phyloP scores from a whole-genome alignment of 139 green algal species.

The Dunaliella sp. region DNA sequence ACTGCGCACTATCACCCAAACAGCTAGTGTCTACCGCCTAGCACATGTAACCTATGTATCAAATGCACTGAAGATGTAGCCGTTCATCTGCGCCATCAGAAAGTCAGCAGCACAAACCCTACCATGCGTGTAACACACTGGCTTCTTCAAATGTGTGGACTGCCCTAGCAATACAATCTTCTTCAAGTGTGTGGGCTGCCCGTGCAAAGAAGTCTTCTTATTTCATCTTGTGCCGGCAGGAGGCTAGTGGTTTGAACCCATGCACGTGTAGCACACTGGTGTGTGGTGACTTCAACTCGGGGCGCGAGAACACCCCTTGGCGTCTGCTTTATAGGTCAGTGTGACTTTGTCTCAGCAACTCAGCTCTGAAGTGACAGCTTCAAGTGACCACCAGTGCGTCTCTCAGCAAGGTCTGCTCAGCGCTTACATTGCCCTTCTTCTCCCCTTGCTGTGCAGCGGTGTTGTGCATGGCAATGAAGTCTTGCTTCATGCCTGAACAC shows the following conservation, averaged over 20 bases:
- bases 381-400: not conserved
- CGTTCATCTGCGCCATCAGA: too few species aligned
- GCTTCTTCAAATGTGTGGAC: not conserved
- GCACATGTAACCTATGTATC: not conserved
- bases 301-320: conserved; percentile 33
- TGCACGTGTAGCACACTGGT: conserved; percentile 34
- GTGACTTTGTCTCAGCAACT: not conserved
- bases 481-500: not conserved
- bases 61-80: not conserved
- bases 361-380: not conserved
- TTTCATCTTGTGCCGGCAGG: not conserved
- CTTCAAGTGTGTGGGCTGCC: not conserved
- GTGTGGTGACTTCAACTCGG: conserved; percentile 54
- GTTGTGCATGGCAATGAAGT: not conserved
- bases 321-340: conserved; percentile 36
- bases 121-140: not conserved
- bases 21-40: too few species aligned
- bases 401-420: too few species aligned
- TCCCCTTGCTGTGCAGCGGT: too few species aligned
- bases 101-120: too few species aligned
- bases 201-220: not conserved
- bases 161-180: not conserved
- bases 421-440: too few species aligned
- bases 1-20: too few species aligned
- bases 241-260: not conserved